A percentile compares a stretch with the other conserved stretches of the same genome.
These are phyloP conservation scores for Pyrus communis DNA, from an alignment of 306 rosid species.

Conservation along the genomic window DNA sequence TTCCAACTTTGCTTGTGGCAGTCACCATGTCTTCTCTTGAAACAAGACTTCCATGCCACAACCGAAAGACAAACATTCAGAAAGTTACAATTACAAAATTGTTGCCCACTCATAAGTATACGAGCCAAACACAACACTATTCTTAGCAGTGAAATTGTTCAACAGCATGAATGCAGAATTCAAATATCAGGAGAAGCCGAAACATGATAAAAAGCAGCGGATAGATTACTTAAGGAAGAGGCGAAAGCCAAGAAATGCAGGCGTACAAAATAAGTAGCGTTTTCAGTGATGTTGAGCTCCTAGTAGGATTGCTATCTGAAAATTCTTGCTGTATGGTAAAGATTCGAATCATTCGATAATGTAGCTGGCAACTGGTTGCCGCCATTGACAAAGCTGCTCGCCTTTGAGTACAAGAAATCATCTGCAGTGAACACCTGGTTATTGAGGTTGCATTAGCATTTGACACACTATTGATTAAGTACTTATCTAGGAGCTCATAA, in stretches of 20 bases:
- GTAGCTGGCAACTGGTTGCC: background rate
- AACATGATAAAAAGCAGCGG: constrained; percentile 36
- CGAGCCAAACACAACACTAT: too few species aligned
- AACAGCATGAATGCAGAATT: constrained; percentile 24
- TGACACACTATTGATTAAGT: constrained; percentile 46
- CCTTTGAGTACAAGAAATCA: background rate
- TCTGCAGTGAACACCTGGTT: constrained; percentile 1
- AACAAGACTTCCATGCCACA: too few species aligned
- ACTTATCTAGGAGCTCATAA: background rate
- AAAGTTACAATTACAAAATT: too few species aligned
- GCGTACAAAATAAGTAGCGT: constrained; percentile 31
- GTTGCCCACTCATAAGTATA: too few species aligned
- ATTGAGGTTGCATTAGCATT: background rate
- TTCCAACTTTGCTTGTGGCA: too few species aligned
- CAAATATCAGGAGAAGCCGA: constrained; percentile 15
- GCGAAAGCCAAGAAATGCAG: constrained; percentile 45
- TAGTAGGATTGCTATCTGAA: background rate
- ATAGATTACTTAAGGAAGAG: constrained; percentile 2
- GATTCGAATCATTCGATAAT: background rate
- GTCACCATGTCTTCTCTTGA: too few species aligned
- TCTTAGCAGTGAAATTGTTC: constrained; percentile 18
- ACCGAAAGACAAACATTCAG: too few species aligned
- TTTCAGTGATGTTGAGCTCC: background rate
- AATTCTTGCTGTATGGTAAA: constrained; percentile 29
- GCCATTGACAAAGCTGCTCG: background rate